These are phyloP conservation scores for Flueggea neowawraea DNA, from an alignment of 441 rosid genomes.

Conservation along the genomic window DNA sequence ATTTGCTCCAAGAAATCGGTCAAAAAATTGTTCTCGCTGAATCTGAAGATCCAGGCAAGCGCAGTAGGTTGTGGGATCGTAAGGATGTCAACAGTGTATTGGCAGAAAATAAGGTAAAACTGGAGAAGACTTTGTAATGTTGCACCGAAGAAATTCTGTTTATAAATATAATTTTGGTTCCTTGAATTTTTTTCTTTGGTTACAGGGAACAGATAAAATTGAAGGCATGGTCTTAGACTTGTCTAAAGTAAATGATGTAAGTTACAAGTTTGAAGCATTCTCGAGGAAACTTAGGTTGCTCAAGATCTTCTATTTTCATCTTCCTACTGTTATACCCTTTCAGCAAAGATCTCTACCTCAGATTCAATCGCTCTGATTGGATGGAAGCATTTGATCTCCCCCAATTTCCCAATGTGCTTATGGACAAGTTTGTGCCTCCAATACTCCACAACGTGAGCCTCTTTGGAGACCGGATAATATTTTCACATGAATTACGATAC, in stretches of 20 bases:
- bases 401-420: too few relatives aligned
- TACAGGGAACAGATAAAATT: neutral
- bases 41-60: conserved; percentile 12
- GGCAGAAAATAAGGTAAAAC: conserved; percentile 7
- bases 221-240: conserved; percentile 1
- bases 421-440: neutral
- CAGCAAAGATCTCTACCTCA: neutral
- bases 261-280: neutral
- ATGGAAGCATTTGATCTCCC: neutral
- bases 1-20: conserved; percentile 22
- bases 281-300: neutral
- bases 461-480: neutral
- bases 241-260: neutral
- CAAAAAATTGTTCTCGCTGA: conserved; percentile 17
- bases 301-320: neutral
- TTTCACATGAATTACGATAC: conserved; percentile 19
- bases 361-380: neutral
- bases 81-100: conserved; percentile 9
- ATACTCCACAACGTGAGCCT: neutral
- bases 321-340: neutral
- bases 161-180: neutral
- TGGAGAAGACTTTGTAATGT: neutral
- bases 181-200: neutral
- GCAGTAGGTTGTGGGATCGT: conserved; percentile 17
- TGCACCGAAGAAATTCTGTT: neutral